A percentile compares a stretch with the other conserved stretches of the same genome.
phyloP scores from a whole-genome alignment of 768 basidiomycete genomes.

The Mycena leptocephala region DNA sequence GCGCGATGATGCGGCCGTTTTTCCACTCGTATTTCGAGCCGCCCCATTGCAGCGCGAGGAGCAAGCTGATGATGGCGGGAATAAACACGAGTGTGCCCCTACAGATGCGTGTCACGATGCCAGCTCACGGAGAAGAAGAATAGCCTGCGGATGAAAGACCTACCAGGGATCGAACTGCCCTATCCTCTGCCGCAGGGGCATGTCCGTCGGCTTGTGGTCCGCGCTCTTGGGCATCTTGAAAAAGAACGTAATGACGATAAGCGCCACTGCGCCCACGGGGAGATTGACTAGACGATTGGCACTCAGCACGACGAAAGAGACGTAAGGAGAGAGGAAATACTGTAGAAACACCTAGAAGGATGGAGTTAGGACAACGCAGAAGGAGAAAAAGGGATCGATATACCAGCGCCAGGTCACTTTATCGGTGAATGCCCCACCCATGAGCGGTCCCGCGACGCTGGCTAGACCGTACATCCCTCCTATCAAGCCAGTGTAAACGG shows the following conservation, averaged over 20 bases:
- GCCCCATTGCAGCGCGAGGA: slow-evolving; percentile 62
- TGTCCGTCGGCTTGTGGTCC: not conserved
- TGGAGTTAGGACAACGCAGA: not conserved
- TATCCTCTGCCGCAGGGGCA: slow-evolving; percentile 18
- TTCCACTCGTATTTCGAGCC: slow-evolving; percentile 61
- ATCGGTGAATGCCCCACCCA: slow-evolving; percentile 20
- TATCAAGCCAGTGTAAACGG: slow-evolving; percentile 56
- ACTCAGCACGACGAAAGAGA: too few relatives aligned
- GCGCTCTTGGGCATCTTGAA: slow-evolving; percentile 37
- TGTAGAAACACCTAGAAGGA: slow-evolving; percentile 48
- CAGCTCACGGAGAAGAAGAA: too few relatives aligned
- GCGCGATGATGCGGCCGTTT: slow-evolving; percentile 36
- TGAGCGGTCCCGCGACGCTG: slow-evolving; percentile 46
- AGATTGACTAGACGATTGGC: slow-evolving; percentile 39
- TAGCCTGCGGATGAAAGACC: slow-evolving; percentile 19
- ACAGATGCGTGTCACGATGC: too few relatives aligned
- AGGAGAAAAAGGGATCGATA: not conserved
- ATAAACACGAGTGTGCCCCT: too few relatives aligned
- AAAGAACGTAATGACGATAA: slow-evolving; percentile 26
- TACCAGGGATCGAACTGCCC: slow-evolving; percentile 32
- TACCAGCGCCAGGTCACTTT: not conserved
- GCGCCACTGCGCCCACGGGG: slow-evolving; percentile 40
- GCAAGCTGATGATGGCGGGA: slow-evolving; percentile 30
- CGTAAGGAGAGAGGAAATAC: too few relatives aligned
- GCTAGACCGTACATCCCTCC: slow-evolving; percentile 47